Percentiles rank a stretch among this genome's conserved stretches.
Evolutionary conservation across 352 stramenopile species (phyloP).

Genomic region (Globisporangium lucens): DNA sequence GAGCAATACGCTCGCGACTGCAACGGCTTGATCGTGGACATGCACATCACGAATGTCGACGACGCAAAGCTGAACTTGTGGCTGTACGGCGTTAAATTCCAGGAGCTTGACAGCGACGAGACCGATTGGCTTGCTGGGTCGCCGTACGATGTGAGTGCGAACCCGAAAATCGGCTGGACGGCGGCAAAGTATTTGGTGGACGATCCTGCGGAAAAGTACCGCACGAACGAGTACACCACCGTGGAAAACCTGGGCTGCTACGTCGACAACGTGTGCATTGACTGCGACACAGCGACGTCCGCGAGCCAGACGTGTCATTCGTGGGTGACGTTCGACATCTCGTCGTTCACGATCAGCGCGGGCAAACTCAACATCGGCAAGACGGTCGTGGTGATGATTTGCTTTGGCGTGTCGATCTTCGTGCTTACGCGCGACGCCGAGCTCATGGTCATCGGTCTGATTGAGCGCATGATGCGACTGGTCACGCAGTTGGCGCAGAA

Average conservation of each 20-base stretch:
- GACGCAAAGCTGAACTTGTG: conserved; percentile 38
- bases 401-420: conserved; percentile 88
- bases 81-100: conserved; percentile 59
- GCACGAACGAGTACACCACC: conserved; percentile 54
- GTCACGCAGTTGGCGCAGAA: conserved; percentile 71
- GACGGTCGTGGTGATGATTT: conserved; percentile 89
- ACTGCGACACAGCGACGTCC: conserved; percentile 34
- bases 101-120: conserved; percentile 38
- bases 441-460: conserved; percentile 94
- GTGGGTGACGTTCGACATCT: conserved; percentile 75
- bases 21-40: conserved; percentile 64
- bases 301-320: conserved; percentile 57
- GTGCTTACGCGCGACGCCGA: conserved; percentile 94
- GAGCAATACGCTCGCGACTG: conserved; percentile 74
- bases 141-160: conserved; percentile 36
- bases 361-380: conserved; percentile 78
- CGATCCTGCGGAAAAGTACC: conserved; percentile 37
- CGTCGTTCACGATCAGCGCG: conserved; percentile 29
- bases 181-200: conserved; percentile 43
- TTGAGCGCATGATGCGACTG: conserved; percentile 94
- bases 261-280: conserved; percentile 49
- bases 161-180: conserved; percentile 76
- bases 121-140: conserved; percentile 41
- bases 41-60: conserved; percentile 54
- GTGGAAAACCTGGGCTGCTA: conserved; percentile 73